phyloP scores from a whole-genome alignment of 257 asterid species.

The Nemophila menziesii region DNA sequence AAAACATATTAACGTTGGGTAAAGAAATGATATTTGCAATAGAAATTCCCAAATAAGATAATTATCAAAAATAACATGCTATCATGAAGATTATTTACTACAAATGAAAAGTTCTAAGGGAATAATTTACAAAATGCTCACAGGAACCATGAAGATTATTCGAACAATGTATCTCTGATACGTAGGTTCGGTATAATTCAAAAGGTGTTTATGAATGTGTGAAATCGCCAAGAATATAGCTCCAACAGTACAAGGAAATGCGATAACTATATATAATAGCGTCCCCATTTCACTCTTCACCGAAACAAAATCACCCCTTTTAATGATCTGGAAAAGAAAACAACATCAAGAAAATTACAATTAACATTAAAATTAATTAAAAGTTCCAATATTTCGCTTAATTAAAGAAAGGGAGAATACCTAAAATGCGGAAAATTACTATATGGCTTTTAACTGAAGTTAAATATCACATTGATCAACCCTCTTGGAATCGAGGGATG shows the following conservation, averaged over 20 bases:
- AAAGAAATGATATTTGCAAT: background rate
- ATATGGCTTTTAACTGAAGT: too few relatives aligned
- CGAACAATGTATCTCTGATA: conserved; percentile 95
- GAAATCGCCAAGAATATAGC: conserved; percentile 61
- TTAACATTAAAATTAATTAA: too few relatives aligned
- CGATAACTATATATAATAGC: conserved; percentile 56
- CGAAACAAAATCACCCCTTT: background rate
- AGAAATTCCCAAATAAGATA: background rate
- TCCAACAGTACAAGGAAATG: conserved; percentile 81
- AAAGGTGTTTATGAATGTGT: conserved; percentile 78
- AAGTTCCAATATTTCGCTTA: too few relatives aligned
- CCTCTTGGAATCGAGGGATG: too few relatives aligned
- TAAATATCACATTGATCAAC: too few relatives aligned
- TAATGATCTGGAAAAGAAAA: background rate
- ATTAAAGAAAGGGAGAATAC: too few relatives aligned
- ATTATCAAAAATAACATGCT: background rate
- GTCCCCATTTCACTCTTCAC: conserved; percentile 55
- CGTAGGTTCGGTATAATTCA: conserved; percentile 92
- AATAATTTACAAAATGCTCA: conserved; percentile 27
- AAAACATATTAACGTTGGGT: background rate
- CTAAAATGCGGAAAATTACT: too few relatives aligned
- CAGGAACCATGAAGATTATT: conserved; percentile 97
- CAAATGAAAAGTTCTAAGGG: background rate
- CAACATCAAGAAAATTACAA: background rate
- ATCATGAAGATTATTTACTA: background rate